Conservation (phyloP, 768 basidiomycete genomes). For the Collybiopsis luxurians region DNA sequence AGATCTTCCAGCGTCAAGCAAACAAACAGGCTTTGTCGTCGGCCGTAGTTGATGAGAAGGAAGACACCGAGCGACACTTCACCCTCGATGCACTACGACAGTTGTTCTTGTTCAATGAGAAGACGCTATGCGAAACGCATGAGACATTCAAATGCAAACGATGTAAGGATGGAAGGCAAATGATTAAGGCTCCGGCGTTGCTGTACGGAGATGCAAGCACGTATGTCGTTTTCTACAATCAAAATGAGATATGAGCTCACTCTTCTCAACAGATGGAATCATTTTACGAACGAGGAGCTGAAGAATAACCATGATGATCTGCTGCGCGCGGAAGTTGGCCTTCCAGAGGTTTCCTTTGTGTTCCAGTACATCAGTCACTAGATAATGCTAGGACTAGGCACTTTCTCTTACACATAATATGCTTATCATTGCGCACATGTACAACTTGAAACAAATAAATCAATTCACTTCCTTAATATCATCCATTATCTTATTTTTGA, state of each 20-base stretch:
- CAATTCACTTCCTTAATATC: no score
- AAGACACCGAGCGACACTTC: slow-evolving; percentile 94
- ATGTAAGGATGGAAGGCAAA: slow-evolving; percentile 83
- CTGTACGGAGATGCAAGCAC: slow-evolving; percentile 97
- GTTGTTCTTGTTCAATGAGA: slow-evolving; percentile 87
- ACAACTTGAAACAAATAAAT: no score
- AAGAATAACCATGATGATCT: slow-evolving; percentile 94
- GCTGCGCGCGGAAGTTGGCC: slow-evolving; percentile 82
- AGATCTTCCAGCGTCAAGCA: slow-evolving; percentile 97
- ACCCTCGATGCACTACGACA: slow-evolving; percentile 85
- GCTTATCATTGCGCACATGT: no score
- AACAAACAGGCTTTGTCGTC: slow-evolving; percentile 96
- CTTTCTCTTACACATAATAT: no score
- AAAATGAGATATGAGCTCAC: background rate
- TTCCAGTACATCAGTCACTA: slow-evolving; percentile 96
- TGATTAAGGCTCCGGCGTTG: slow-evolving; percentile 78
- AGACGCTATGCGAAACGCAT: slow-evolving; percentile 89
- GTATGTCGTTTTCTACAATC: slow-evolving; percentile 50
- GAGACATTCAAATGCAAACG: slow-evolving; percentile 98
- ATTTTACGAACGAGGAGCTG: slow-evolving; percentile 87
- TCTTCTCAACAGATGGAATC: slow-evolving; percentile 78
- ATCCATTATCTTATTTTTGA: no score
- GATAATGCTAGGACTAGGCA: no score
- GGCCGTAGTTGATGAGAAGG: slow-evolving; percentile 97
- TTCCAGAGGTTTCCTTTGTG: slow-evolving; percentile 87